Evolutionary conservation across 2,329 filamentous ascomycete species (phyloP), one percentile per base, ranked within the genome.

Genomic region (Colletotrichum chlorophyti): DNA sequence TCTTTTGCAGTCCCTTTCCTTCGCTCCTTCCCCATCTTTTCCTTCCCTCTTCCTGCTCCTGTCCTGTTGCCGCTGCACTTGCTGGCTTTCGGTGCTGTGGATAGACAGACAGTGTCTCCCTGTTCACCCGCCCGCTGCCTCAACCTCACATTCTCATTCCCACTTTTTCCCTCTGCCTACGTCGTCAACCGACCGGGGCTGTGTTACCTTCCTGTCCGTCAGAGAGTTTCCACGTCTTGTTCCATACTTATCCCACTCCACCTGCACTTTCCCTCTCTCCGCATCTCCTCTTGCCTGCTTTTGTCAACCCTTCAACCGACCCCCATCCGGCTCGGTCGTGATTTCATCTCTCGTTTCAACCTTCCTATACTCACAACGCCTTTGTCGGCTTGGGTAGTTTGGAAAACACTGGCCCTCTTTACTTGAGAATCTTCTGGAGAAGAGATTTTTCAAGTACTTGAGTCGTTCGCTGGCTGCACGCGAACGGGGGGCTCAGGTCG

Each of bases 171-270:
- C n/a, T 27, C 27, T n/a, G n/a, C n/a, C 40, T 54, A 49, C 34
- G 32, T 49, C 27, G 51, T 32, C 35, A n/a, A n/a, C 29, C 23
- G 38, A 47, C 45, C 35, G 53, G 53, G n/a, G 52, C 47, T 60
- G 58, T 57, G 58, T 50, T 40, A 47, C 35, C 31, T 35, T 43
- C 27, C 57, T 59, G 51, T 38, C 52, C 45, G 51, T 60, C 57
- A 57, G 51, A 57, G 57, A 52, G 37, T 43, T 54, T 46, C 50
- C 50, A 46, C 15, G 31, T 35, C 24, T 41, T 35, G 34, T 47
- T 58, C 41, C 53, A 60, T 60, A 60, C 58, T 58, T 60, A 60
- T 60, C 58, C 58, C 53, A 43, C 58, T 60, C 58, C 53, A 60
- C 58, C 58, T 60, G 58, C 58, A 60, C 58, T 57, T n/a, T 60